Evolutionary conservation across 2,329 filamentous ascomycete species (phyloP), one percentile per base, ranked within the genome.

Genomic region (Dichotomopilus funicola): DNA sequence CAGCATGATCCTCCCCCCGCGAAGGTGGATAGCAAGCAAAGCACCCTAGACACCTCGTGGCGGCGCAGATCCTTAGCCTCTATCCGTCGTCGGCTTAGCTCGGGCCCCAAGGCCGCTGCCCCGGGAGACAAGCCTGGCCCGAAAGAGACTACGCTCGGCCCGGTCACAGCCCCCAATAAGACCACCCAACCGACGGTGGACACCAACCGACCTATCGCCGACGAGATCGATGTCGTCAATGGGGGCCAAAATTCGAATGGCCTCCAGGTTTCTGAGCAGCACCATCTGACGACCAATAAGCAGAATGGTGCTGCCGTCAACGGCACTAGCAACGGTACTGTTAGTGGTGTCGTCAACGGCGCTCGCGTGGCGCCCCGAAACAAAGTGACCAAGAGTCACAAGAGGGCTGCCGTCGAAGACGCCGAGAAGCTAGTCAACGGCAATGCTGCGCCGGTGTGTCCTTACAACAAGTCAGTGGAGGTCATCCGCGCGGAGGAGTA

Each of bases 401-500:
- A 38, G 11, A 11, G 27, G 42, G 19, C 33, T 27, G 19, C 19
- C 19, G 19, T 27, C 19, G 19, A 27, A 27, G 19, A 27, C 19
- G 19, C 19, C 3, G 7, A 47, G 10, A 12, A 40, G 33, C 34
- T 4, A 33, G 8, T 34, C 19, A 27, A 45, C 33, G 19, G 19
- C 36, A 40, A 42, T 12, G 3, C 44, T 37, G 5, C 34, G 13
- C 13, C 27, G 33, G 45, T 35, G 33, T 5, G 10, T 11, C 36
- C 13, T 12, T 73, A 73, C 49, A 65, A 64, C 45, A 62, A 61
- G 40, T 64, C 69, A 5, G 67, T 75, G 12, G 71, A 74, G 54
- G 56, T 60, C 12, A 65, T 75, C 49, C 68, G 73, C 27, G 59
- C 68, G 55, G 67, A 68, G 38, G 72, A 75, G 49, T 75, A 74